These are phyloP conservation scores for Coemansia sp. DNA, from an alignment of 192 early-diverging fungal genomes.

Conservation along the genomic window DNA sequence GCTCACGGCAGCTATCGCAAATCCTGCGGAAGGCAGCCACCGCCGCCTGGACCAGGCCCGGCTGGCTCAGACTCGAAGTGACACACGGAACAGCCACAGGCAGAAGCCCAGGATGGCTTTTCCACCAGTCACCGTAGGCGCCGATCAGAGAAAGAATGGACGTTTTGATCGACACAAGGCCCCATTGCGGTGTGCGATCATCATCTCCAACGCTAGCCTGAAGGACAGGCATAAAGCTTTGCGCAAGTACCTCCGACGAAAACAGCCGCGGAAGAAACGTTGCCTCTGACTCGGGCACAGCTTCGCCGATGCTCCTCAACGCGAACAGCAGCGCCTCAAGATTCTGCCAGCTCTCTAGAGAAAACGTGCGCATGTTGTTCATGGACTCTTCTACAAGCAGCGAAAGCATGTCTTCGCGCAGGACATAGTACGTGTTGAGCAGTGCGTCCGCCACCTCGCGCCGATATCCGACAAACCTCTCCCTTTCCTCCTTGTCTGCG, in stretches of 20 bases:
- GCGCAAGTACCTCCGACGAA: constrained; percentile 47
- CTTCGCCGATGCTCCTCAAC: constrained; percentile 65
- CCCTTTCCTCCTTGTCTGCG: constrained; percentile 60
- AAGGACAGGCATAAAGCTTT: constrained; percentile 41
- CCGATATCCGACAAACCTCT: constrained; percentile 62
- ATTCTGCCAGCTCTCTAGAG: constrained; percentile 29
- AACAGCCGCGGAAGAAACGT: constrained; percentile 63
- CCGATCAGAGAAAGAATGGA: constrained; percentile 49
- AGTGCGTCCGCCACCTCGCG: constrained; percentile 76
- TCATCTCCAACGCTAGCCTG: constrained; percentile 27
- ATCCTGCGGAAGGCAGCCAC: constrained; percentile 67
- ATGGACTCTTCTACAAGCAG: constrained; percentile 40
- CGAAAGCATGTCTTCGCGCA: constrained; percentile 59
- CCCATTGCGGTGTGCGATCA: constrained; percentile 26
- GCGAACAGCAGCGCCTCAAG: constrained; percentile 67
- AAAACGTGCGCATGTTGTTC: constrained; percentile 20
- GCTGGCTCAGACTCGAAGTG: constrained; percentile 59
- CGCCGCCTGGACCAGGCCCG: constrained; percentile 59
- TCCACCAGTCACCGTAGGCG: constrained; percentile 70
- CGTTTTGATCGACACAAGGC: constrained; percentile 24
- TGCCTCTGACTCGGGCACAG: constrained; percentile 56
- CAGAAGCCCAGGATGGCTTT: constrained; percentile 61
- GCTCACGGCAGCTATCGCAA: constrained; percentile 69
- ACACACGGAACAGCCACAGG: constrained; percentile 62
- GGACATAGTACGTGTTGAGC: constrained; percentile 66